These are phyloP conservation scores for Biscutella laevigata DNA, from an alignment of 441 rosid species.

Conservation along the genomic window DNA sequence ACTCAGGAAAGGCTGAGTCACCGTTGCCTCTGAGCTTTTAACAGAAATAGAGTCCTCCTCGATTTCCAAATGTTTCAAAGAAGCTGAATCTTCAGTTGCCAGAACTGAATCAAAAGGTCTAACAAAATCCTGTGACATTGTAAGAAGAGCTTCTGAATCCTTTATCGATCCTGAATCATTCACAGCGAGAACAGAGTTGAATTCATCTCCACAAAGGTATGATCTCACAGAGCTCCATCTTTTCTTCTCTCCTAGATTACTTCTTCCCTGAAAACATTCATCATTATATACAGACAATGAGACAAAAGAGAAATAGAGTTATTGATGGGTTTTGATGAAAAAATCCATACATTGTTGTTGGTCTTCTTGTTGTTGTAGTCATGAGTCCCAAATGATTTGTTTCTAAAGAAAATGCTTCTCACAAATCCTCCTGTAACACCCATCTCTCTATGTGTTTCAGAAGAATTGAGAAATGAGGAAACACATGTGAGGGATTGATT, in stretches of 20 bases:
- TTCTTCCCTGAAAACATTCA: constrained; percentile 39
- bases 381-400: constrained; percentile 35
- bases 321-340: not conserved
- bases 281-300: no score
- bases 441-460: constrained; percentile 36
- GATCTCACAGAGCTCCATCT: constrained; percentile 58
- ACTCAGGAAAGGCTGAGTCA: constrained; percentile 36
- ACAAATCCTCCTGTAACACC: constrained; percentile 68
- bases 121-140: constrained; percentile 29
- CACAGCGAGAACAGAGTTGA: constrained; percentile 63
- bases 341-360: no score
- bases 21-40: constrained; percentile 62
- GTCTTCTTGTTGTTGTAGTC: constrained; percentile 40
- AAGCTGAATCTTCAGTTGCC: constrained; percentile 71
- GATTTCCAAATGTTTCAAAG: constrained; percentile 53
- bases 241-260: constrained; percentile 37
- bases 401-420: constrained; percentile 58
- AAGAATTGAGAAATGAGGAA: constrained; percentile 16
- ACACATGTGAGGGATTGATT: constrained; percentile 15
- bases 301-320: no score
- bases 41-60: constrained; percentile 46
- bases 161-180: constrained; percentile 63
- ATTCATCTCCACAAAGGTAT: constrained; percentile 63
- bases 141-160: constrained; percentile 45
- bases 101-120: constrained; percentile 39